Evolutionary conservation across 2,329 filamentous ascomycete species (phyloP), one percentile per base, ranked within the genome.

Genomic region (Fusarium luffae): DNA sequence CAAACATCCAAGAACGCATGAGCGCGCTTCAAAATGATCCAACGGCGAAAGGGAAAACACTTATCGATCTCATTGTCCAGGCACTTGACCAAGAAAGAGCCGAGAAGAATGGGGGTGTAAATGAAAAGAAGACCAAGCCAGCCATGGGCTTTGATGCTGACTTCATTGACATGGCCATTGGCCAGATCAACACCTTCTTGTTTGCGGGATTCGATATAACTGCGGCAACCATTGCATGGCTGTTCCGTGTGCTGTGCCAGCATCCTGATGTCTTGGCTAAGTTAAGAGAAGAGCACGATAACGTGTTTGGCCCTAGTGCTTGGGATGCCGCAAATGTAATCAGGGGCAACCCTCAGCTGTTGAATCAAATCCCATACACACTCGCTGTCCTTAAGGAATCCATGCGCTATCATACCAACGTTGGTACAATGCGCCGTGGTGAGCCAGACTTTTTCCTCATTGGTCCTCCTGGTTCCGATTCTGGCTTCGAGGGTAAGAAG

Each of bases 171-270:
- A 73, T 71, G 7, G 71, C 78, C 5, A 66, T 81, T 25, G 69
- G 74, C 0, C 79, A 82, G 42, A 66, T 82, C 19, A 80, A 80
- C 23, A 50, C 70, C 5, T 81, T 82, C 57, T 70, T 82, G 11
- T 79, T 82, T 25, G 80, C 77, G 0, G 80, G 80, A 2, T 76
- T 80, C 44, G 80, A 82, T 44, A 81, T 78, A 5, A 81, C 79
- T 1, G 75, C 78, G 0, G 73, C 75, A 14, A 77, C 79, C 2
- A 71, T 82, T 11, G 79, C 76, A 44, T 81, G 76, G 61, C 74
- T 80, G 65, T 68, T 74, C 7, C 76, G 79, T 40, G 28, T 74
- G 2, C 63, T 82, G 1, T 72, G 75, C 19, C 72, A 77, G 23
- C 49, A 81, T 47, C 78, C 79, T 5, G 63, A 68, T 5, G 70